Evolutionary conservation across 2,329 filamentous ascomycete genomes (phyloP), one percentile per base, ranked within the genome.

Genomic region (Dothistroma pini): DNA sequence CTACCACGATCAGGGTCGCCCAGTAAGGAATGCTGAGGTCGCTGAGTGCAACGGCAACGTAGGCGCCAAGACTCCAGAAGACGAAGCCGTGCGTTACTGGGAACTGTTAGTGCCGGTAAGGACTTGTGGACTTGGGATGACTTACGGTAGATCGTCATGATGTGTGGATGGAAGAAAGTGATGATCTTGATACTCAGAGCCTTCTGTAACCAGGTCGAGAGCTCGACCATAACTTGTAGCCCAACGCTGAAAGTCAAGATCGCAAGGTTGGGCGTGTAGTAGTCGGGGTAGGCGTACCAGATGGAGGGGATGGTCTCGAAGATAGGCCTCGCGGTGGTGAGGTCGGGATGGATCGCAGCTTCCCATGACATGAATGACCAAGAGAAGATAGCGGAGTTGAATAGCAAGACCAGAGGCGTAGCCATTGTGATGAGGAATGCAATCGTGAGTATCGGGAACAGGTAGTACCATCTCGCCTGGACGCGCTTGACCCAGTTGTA

Each of bases 61-160:
- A 77, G 32, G 70, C 69, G 22, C 76, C 76, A 63, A 75, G 74
- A 52, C 66, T 72, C 76, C 76, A 78, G 78, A 84, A 72, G 68
- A 82, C 61, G 68, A 81, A 56, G 41, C 79, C 79, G 64, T 81
- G 79, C 54, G 80, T 72, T 8, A 81, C 66, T 68, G 32, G 11
- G 2, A n/a, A 9, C 2, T 7, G 52, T 63, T 56, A 62, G 58
- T 25, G 31, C 1, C 19, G 9, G 8, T n/a, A 14, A 8, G 38
- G 49, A 34, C 31, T 25, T 7, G n/a, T 16, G 12, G 29, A 12
- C 2, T n/a, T 22, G 29, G 44, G 8, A 32, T 32, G 35, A 60
- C 64, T 66, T 75, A 66, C 66, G 52, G 64, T 81, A 81, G 57
- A 81, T 78, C 41, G 78, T 81, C 68, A 80, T 80, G 64, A 80